A percentile compares a stretch with the other conserved stretches of the same genome.
phyloP scores from a whole-genome alignment of 805 yeast genomes.

The Ogataea nonfermentans region DNA sequence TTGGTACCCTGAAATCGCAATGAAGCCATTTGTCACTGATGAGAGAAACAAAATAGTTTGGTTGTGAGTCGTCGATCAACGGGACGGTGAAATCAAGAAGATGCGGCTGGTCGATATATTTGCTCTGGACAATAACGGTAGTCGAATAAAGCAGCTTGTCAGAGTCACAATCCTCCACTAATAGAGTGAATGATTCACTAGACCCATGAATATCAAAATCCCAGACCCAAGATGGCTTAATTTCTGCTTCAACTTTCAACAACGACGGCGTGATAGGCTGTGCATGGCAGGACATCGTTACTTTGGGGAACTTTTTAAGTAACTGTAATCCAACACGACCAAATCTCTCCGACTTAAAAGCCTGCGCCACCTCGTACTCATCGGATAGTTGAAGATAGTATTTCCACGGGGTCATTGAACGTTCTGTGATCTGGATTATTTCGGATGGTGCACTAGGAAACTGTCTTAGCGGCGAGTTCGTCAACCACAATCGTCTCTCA shows the following conservation, averaged over 20 bases:
- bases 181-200: constrained; percentile 61
- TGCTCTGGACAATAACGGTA: constrained; percentile 47
- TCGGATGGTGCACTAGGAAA: constrained; percentile 69
- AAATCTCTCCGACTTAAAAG: constrained; percentile 65
- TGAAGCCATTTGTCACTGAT: constrained; percentile 86
- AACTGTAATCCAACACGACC: constrained; percentile 60
- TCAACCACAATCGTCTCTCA: constrained; percentile 78
- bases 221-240: constrained; percentile 80
- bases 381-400: constrained; percentile 65
- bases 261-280: constrained; percentile 79
- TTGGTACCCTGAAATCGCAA: constrained; percentile 60
- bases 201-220: constrained; percentile 59
- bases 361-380: constrained; percentile 79
- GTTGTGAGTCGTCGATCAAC: constrained; percentile 53
- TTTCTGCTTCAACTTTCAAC: constrained; percentile 61
- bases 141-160: constrained; percentile 66
- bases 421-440: constrained; percentile 70
- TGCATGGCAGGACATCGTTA: constrained; percentile 55
- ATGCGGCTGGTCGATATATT: constrained; percentile 52
- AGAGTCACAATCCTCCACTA: constrained; percentile 85
- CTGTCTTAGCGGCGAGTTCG: constrained; percentile 84
- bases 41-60: constrained; percentile 69
- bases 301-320: constrained; percentile 69
- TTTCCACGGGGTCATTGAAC: constrained; percentile 79
- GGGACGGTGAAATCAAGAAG: constrained; percentile 65